These are phyloP conservation scores for Cnidoscolus chayamansa DNA, from an alignment of 441 rosid genomes.

Conservation along the genomic window DNA sequence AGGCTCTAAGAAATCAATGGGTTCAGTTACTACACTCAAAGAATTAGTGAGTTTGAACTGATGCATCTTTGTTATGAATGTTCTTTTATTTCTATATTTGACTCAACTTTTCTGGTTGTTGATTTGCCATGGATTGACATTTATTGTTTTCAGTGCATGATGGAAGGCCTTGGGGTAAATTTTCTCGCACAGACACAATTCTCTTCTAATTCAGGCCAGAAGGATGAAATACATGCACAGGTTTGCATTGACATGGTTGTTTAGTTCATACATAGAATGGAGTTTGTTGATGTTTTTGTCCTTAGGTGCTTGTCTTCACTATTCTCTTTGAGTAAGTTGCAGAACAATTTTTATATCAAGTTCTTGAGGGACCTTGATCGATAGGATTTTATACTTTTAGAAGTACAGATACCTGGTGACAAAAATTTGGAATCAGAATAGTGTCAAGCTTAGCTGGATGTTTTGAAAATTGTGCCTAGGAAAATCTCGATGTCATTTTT, in stretches of 20 bases:
- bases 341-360: neutral
- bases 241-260: slow-evolving; percentile 36
- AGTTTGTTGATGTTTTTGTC: slow-evolving; percentile 1
- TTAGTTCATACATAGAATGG: slow-evolving; percentile 13
- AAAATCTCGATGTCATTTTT: neutral
- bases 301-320: slow-evolving; percentile 4
- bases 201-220: slow-evolving; percentile 55
- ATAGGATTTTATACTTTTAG: neutral
- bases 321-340: slow-evolving; percentile 8
- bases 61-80: neutral
- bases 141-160: slow-evolving; percentile 54
- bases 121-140: slow-evolving; percentile 25
- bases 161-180: slow-evolving; percentile 71
- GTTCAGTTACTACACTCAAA: slow-evolving; percentile 73
- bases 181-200: slow-evolving; percentile 60
- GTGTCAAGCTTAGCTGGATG: neutral
- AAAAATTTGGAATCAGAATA: neutral
- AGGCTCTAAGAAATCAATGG: slow-evolving; percentile 50
- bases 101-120: slow-evolving; percentile 24
- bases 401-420: neutral
- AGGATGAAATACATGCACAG: slow-evolving; percentile 84
- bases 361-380: neutral
- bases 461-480: neutral
- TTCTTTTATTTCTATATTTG: slow-evolving; percentile 1
- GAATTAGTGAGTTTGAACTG: slow-evolving; percentile 66